Conservation (phyloP, 306 rosid species). For the Adenanthera pavonina region DNA sequence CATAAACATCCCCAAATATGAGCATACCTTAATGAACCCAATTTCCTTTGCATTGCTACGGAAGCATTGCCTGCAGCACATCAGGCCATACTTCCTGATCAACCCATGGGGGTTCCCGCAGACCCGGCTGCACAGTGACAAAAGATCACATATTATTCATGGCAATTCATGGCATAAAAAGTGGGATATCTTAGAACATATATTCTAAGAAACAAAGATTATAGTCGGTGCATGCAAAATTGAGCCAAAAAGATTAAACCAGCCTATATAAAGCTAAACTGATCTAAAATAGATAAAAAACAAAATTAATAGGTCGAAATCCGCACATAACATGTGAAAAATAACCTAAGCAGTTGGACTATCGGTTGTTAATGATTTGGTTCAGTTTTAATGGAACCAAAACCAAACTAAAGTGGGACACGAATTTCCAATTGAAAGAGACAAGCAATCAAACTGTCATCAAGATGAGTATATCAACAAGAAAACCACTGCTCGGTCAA, state of each 20-base stretch:
- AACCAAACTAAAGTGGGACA: neutral
- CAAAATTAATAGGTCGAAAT: neutral
- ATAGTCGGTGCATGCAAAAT: no score
- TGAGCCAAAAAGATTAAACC: no score
- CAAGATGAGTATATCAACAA: neutral
- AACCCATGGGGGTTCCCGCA: slow-evolving; percentile 68
- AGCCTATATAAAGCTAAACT: neutral
- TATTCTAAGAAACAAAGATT: neutral
- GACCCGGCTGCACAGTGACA: slow-evolving; percentile 51
- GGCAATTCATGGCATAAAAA: neutral
- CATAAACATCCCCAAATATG: neutral
- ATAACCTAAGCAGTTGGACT: neutral
- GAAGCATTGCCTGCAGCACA: slow-evolving; percentile 74
- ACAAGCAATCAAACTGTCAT: neutral
- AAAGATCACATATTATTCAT: neutral
- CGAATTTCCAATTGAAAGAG: neutral
- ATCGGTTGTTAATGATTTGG: neutral
- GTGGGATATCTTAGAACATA: neutral
- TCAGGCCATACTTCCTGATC: slow-evolving; percentile 60
- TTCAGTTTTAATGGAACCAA: no score
- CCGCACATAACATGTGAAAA: neutral
- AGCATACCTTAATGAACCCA: slow-evolving; percentile 59
- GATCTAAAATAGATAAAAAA: neutral
- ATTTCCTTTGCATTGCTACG: slow-evolving; percentile 72
- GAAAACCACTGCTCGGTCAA: neutral